Percentiles rank a stretch among this genome's conserved stretches.
phyloP scores from a whole-genome alignment of 805 yeast species.

The Lachancea nothofagi region DNA sequence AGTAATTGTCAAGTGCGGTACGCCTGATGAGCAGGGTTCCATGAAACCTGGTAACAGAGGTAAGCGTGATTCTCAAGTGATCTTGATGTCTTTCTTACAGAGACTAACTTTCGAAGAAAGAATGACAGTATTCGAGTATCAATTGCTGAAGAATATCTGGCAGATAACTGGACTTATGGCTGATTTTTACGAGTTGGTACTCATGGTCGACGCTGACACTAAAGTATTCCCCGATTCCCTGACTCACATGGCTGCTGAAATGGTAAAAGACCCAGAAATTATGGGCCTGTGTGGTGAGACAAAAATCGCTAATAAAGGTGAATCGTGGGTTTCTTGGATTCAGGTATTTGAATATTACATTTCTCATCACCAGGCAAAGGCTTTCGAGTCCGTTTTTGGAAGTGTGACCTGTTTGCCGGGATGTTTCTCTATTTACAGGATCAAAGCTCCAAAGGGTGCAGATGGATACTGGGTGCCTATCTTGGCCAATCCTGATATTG shows the following conservation, averaged over 20 bases:
- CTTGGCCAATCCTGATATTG: slow-evolving; percentile 87
- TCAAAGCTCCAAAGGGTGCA: slow-evolving; percentile 78
- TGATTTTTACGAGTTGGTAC: slow-evolving; percentile 68
- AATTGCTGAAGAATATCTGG: slow-evolving; percentile 70
- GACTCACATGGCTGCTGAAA: slow-evolving; percentile 84
- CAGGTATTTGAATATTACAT: slow-evolving; percentile 92
- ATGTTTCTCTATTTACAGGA: slow-evolving; percentile 87
- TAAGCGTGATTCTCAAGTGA: slow-evolving; percentile 89
- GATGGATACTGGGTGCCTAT: slow-evolving; percentile 90
- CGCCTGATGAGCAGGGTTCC: slow-evolving; percentile 66
- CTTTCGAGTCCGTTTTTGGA: slow-evolving; percentile 92
- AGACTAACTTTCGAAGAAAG: slow-evolving; percentile 85
- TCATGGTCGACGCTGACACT: slow-evolving; percentile 96
- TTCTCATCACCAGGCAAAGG: slow-evolving; percentile 91
- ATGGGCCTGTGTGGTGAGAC: slow-evolving; percentile 97
- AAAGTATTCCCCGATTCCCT: slow-evolving; percentile 79
- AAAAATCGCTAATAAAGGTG: slow-evolving; percentile 74
- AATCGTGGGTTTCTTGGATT: slow-evolving; percentile 86
- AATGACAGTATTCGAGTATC: slow-evolving; percentile 87
- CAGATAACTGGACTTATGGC: slow-evolving; percentile 80
- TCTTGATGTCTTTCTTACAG: slow-evolving; percentile 85
- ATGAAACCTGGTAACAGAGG: slow-evolving; percentile 92
- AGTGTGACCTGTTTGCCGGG: slow-evolving; percentile 95
- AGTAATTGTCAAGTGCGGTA: slow-evolving; percentile 80
- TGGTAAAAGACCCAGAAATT: slow-evolving; percentile 77